A percentile compares a stretch with the other conserved stretches of the same genome.
Conservation (phyloP, 371 early-diverging fungal genomes). For the Mortierella sp. region DNA sequence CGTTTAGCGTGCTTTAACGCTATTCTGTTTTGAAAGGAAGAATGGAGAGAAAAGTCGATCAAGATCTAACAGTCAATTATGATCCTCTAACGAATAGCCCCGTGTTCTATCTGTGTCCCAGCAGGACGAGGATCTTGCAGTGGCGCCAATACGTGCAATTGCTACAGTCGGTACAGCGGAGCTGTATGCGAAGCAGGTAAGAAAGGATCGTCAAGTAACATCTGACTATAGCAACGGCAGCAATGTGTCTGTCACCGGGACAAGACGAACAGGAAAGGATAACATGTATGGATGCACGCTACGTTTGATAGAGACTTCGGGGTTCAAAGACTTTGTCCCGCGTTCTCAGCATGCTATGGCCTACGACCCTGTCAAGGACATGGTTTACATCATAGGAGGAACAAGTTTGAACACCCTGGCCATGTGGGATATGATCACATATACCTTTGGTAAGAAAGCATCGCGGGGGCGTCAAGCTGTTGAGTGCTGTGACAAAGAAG, state of each 20-base stretch:
- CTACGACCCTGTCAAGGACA: conserved; percentile 34
- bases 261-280: background rate
- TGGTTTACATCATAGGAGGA: conserved; percentile 53
- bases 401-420: conserved; percentile 13
- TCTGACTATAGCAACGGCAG: background rate
- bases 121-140: conserved; percentile 42
- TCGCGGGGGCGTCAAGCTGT: background rate
- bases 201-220: background rate
- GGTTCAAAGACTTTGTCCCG: conserved; percentile 44
- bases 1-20: background rate
- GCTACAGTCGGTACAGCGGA: conserved; percentile 22
- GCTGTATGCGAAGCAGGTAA: conserved; percentile 48
- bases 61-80: background rate
- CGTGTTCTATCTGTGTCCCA: conserved; percentile 35
- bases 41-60: background rate
- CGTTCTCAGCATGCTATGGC: conserved; percentile 53
- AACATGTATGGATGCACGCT: background rate
- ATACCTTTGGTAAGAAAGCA: conserved; percentile 29
- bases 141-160: conserved; percentile 28
- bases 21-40: background rate
- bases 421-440: conserved; percentile 38
- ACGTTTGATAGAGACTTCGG: conserved; percentile 22
- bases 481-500: background rate
- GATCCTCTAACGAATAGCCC: conserved; percentile 19
- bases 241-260: background rate